Evolutionary conservation across 2,329 filamentous ascomycete species (phyloP).

Genomic region (Metarhizium guizhouense): DNA sequence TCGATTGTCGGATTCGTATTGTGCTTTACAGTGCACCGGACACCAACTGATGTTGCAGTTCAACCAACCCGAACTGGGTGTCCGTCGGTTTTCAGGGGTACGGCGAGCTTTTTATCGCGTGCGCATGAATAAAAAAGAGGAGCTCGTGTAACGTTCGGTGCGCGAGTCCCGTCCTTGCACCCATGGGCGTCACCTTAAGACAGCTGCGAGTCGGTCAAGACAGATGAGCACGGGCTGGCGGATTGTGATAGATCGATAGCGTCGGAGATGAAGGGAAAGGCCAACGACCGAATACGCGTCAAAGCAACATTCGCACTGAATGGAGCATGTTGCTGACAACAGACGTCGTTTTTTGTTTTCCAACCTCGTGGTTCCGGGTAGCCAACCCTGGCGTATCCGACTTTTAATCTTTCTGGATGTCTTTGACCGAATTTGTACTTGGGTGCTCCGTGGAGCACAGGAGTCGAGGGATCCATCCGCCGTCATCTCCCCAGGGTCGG

Average conservation of each 20-base stretch:
- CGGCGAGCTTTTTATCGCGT: background rate
- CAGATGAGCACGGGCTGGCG: background rate
- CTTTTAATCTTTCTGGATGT: background rate
- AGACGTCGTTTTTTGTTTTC: background rate
- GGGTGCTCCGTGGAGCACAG: background rate
- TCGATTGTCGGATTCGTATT: background rate
- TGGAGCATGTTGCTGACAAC: background rate
- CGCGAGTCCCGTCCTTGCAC: background rate
- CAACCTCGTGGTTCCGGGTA: background rate
- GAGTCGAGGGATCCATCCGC: background rate
- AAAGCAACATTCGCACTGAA: background rate
- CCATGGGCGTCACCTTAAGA: background rate
- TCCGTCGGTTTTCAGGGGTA: background rate
- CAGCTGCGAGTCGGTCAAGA: background rate
- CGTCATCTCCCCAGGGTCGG: slow-evolving; percentile 1
- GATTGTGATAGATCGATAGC: background rate
- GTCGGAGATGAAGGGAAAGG: background rate
- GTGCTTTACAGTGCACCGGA: background rate
- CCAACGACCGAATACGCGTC: background rate
- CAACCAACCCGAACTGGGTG: background rate
- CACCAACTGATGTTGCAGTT: background rate
- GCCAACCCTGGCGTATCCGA: background rate
- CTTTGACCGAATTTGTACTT: background rate
- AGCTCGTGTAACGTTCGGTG: background rate
- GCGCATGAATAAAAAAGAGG: background rate